Percentiles rank a stretch among this genome's conserved stretches.
Evolutionary conservation across 257 asterid species (phyloP).

Genomic region (Eucommia ulmoides): DNA sequence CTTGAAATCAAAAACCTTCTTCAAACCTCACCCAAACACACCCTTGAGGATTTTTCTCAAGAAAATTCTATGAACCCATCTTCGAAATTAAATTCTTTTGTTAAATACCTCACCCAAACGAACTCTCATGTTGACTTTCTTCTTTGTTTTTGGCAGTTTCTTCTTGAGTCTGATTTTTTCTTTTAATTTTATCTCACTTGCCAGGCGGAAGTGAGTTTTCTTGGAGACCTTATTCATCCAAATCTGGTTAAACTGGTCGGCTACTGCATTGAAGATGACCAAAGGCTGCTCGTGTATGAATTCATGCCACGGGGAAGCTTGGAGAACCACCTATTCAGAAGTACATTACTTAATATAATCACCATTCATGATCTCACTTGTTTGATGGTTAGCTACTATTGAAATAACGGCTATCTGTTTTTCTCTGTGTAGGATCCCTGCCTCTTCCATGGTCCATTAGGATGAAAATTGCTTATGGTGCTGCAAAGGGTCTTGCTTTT

Average conservation of each 20-base stretch:
- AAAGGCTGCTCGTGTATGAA: slow-evolving; percentile 87
- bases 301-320: slow-evolving; percentile 99
- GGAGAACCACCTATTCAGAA: slow-evolving; percentile 94
- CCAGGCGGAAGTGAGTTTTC: slow-evolving; percentile 93
- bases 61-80: too few relatives aligned
- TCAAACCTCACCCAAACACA: too few relatives aligned
- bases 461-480: slow-evolving; percentile 61
- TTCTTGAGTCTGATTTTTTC: slow-evolving; percentile 1
- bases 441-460: slow-evolving; percentile 64
- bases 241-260: slow-evolving; percentile 91
- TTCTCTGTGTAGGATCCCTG: slow-evolving; percentile 41
- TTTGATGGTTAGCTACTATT: too few relatives aligned
- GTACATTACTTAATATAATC: slow-evolving; percentile 31
- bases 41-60: too few relatives aligned
- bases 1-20: too few relatives aligned
- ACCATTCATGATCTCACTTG: too few relatives aligned
- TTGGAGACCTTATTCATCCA: slow-evolving; percentile 87
- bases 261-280: slow-evolving; percentile 94
- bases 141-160: slow-evolving; percentile 4
- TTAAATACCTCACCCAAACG: too few relatives aligned
- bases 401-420: too few relatives aligned
- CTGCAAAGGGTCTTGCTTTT: slow-evolving; percentile 54
- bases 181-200: slow-evolving; percentile 14
- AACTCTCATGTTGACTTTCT: too few relatives aligned
- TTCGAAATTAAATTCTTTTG: too few relatives aligned